phyloP scores from a whole-genome alignment of 2,329 filamentous ascomycete species.

The Fusarium incarnatum region DNA sequence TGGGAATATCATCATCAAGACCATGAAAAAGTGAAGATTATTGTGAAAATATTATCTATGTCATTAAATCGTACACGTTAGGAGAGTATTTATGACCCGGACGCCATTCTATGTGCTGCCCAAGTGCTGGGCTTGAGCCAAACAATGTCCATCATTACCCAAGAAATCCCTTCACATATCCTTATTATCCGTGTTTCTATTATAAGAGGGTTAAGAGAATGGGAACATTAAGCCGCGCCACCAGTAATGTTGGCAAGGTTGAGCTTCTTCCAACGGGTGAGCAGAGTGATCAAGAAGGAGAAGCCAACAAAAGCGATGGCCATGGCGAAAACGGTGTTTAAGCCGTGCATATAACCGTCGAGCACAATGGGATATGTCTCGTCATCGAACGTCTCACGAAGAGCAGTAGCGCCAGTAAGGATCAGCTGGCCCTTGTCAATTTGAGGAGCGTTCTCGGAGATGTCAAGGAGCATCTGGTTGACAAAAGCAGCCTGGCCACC shows the following conservation, averaged over 20 bases:
- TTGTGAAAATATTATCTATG: background rate
- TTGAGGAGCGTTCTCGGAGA: slow-evolving; percentile 51
- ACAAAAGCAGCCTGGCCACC: slow-evolving; percentile 61
- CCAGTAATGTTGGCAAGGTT: slow-evolving; percentile 47
- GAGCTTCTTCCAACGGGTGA: slow-evolving; percentile 55
- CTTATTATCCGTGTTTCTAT: background rate
- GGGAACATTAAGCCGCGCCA: slow-evolving; percentile 46
- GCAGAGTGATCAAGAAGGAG: slow-evolving; percentile 51
- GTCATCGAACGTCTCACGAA: slow-evolving; percentile 62
- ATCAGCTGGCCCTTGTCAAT: slow-evolving; percentile 54
- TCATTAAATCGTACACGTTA: slow-evolving; percentile 23
- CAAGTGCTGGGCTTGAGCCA: background rate
- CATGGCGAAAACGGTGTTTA: slow-evolving; percentile 72
- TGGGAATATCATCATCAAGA: accelerated
- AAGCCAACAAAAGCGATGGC: slow-evolving; percentile 61
- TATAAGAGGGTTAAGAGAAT: background rate
- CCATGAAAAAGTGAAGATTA: background rate
- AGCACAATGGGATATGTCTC: slow-evolving; percentile 66
- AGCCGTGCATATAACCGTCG: slow-evolving; percentile 70
- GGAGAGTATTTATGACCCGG: slow-evolving; percentile 15
- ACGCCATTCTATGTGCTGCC: slow-evolving; percentile 27
- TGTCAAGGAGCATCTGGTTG: slow-evolving; percentile 55
- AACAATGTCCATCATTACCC: background rate
- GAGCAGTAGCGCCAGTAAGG: slow-evolving; percentile 63
- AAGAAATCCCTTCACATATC: background rate